phyloP scores from a whole-genome alignment of 2,329 filamentous ascomycete species.

The Trematosphaeria pertusa region DNA sequence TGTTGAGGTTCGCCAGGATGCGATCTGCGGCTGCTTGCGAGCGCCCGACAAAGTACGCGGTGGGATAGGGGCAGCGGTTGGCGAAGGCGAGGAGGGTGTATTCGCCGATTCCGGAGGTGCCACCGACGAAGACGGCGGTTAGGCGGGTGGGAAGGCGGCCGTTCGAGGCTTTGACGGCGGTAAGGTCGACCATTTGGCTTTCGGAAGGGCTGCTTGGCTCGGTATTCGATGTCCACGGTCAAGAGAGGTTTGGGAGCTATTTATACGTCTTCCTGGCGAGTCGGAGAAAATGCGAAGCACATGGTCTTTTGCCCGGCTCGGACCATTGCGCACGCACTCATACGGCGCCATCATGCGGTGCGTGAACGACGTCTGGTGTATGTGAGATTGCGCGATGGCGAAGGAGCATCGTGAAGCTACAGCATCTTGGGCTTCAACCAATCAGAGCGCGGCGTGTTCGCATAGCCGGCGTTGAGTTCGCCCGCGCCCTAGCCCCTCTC shows the following conservation, averaged over 20 bases:
- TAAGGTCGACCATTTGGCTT: constrained; percentile 50
- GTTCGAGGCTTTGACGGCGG: constrained; percentile 45
- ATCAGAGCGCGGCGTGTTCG: constrained; percentile 5
- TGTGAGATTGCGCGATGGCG: too few species aligned
- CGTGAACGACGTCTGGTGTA: too few species aligned
- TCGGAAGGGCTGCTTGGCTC: too few species aligned
- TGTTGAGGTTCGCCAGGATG: constrained; percentile 53
- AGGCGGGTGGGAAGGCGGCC: constrained; percentile 47
- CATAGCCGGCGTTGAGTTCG: constrained; percentile 13
- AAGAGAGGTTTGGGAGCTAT: too few species aligned
- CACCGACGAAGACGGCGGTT: constrained; percentile 60
- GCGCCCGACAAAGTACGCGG: constrained; percentile 59
- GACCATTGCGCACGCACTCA: too few species aligned
- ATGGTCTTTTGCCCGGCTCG: too few species aligned
- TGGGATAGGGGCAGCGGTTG: constrained; percentile 48
- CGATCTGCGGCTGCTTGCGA: constrained; percentile 50
- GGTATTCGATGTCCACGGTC: too few species aligned
- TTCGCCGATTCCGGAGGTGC: constrained; percentile 60
- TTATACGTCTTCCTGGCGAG: too few species aligned
- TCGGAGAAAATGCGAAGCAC: too few species aligned
- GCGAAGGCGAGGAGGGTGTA: constrained; percentile 56
- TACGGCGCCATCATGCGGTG: too few species aligned
- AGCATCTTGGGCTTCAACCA: constrained; percentile 2
- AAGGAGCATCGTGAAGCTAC: constrained; percentile 1
- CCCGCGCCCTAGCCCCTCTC: too few species aligned